Evolutionary conservation across 148 eudicot species (phyloP).

Genomic region (Amaranthus cruentus): DNA sequence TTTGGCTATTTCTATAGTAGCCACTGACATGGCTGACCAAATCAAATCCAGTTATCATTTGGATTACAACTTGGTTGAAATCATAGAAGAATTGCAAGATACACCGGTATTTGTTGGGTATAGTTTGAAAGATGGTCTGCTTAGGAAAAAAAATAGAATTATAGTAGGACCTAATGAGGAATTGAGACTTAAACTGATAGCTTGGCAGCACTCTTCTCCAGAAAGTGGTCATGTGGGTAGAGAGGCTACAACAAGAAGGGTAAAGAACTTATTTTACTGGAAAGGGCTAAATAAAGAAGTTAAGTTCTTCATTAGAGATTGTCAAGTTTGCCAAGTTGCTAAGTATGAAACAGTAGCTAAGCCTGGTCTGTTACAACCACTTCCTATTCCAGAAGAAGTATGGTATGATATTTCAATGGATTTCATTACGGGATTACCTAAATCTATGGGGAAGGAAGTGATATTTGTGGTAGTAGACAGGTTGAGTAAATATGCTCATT

Average conservation of each 20-base stretch:
- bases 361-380: neutral
- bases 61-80: no score
- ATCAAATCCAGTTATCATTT: no score
- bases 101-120: no score
- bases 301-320: neutral
- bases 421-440: neutral
- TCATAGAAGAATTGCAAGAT: no score
- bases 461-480: neutral
- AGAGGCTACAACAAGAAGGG: neutral
- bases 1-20: no score
- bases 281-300: neutral
- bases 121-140: no score
- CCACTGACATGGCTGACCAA: no score
- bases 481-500: neutral
- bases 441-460: no score
- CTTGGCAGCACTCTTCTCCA: neutral
- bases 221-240: neutral
- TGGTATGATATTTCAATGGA: slow-evolving; percentile 3
- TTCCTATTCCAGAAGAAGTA: neutral
- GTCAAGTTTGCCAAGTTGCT: neutral
- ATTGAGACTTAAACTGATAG: neutral
- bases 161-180: no score
- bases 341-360: neutral
- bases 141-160: no score
- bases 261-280: no score